A percentile compares a stretch with the other conserved stretches of the same genome.
Conservation (phyloP, 441 rosid genomes). For the Capsella rubella region DNA sequence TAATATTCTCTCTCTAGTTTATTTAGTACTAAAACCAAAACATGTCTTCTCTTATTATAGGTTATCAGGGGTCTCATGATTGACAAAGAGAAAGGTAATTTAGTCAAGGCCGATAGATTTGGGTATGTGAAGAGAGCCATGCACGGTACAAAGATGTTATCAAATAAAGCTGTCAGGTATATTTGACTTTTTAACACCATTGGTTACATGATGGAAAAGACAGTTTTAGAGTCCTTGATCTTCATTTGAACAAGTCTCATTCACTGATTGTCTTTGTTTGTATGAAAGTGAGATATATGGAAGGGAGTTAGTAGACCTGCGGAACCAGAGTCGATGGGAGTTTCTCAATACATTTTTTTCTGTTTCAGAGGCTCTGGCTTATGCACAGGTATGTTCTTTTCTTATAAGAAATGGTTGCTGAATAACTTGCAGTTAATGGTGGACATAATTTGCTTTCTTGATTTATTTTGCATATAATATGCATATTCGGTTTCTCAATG, state of each 20-base stretch:
- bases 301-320: constrained; percentile 93
- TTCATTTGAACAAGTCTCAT: constrained; percentile 41
- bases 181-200: constrained; percentile 1
- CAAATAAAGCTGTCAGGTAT: constrained; percentile 78
- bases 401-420: neutral
- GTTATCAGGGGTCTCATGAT: constrained; percentile 97
- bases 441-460: neutral
- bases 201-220: constrained; percentile 9
- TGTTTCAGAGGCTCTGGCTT: constrained; percentile 97
- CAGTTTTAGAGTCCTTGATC: constrained; percentile 13
- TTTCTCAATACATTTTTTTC: constrained; percentile 95
- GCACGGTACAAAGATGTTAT: constrained; percentile 94
- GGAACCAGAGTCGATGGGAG: constrained; percentile 93
- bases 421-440: neutral
- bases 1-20: neutral
- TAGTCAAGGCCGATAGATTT: constrained; percentile 97
- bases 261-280: constrained; percentile 54
- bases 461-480: neutral
- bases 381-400: constrained; percentile 74
- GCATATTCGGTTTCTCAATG: neutral
- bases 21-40: constrained; percentile 30
- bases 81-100: constrained; percentile 92
- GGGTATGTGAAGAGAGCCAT: constrained; percentile 95
- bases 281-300: constrained; percentile 88
- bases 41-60: constrained; percentile 42